Evolutionary conservation across 176 grass and related monocot genomes (phyloP).

Genomic region (Stipa capillata): DNA sequence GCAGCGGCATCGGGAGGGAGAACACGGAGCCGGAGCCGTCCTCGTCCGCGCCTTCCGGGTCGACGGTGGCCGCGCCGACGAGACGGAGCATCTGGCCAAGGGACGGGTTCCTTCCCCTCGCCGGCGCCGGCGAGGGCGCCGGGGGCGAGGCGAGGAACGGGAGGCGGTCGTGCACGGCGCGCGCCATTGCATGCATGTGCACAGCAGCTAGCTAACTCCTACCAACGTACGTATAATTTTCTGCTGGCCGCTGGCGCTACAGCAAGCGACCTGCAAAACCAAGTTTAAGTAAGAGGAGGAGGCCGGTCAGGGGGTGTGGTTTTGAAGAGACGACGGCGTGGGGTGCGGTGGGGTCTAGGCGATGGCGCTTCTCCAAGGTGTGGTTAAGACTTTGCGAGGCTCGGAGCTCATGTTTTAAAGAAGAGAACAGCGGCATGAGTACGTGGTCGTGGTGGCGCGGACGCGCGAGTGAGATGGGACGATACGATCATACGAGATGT

Average conservation of each 20-base stretch:
- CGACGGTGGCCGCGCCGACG: slow-evolving; percentile 50
- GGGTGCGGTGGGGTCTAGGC: not conserved
- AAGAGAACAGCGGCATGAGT: not conserved
- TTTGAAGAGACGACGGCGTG: slow-evolving; percentile 1
- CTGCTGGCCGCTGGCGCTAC: not conserved
- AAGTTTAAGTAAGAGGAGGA: not conserved
- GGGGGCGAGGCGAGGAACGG: slow-evolving; percentile 31
- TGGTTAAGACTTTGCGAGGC: slow-evolving; percentile 32
- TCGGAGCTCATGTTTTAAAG: slow-evolving; percentile 44
- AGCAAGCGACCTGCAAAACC: not conserved
- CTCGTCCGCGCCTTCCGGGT: slow-evolving; percentile 14
- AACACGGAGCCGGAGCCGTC: not conserved
- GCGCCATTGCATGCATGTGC: slow-evolving; percentile 42
- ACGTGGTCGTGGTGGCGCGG: not conserved
- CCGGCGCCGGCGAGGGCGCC: not conserved
- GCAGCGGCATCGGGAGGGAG: slow-evolving; percentile 4
- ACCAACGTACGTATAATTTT: not conserved
- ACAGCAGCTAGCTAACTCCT: not conserved
- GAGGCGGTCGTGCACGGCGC: slow-evolving; percentile 22
- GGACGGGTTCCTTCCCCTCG: slow-evolving; percentile 26
- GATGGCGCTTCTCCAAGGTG: slow-evolving; percentile 20
- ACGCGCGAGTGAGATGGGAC: not conserved
- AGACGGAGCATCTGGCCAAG: slow-evolving; percentile 65
- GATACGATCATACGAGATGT: not conserved
- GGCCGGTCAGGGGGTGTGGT: not conserved